These are phyloP conservation scores for Exserohilum rostratum DNA, from an alignment of 2,329 filamentous ascomycete species.

Conservation along the genomic window DNA sequence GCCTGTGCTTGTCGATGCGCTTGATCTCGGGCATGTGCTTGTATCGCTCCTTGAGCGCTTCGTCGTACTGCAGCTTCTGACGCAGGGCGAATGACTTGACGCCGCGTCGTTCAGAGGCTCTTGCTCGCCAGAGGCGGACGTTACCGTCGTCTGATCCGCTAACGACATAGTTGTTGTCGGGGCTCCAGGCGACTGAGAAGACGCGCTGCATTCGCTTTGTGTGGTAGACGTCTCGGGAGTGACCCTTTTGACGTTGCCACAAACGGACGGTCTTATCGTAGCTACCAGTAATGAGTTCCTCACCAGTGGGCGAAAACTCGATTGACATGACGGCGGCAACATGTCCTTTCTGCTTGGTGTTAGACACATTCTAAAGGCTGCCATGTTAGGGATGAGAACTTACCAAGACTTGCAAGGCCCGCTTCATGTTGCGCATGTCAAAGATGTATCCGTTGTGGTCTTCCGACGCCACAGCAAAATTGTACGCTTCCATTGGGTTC, in stretches of 20 bases:
- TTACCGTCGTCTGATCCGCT: constrained; percentile 95
- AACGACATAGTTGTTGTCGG: constrained; percentile 87
- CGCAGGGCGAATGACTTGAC: constrained; percentile 85
- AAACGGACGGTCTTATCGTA: constrained; percentile 88
- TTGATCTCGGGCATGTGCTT: constrained; percentile 95
- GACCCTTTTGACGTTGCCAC: constrained; percentile 80
- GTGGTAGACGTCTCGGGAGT: constrained; percentile 92
- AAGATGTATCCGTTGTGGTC: constrained; percentile 94
- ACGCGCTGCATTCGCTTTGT: constrained; percentile 98
- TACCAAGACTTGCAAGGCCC: constrained; percentile 79
- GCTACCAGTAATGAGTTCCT: constrained; percentile 88
- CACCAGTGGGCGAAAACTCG: constrained; percentile 91
- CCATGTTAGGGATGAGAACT: background rate
- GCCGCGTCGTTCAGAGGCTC: constrained; percentile 81
- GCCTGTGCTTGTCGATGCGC: constrained; percentile 87
- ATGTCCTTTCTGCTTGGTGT: constrained; percentile 68
- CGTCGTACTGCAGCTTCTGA: constrained; percentile 90
- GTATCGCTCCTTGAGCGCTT: constrained; percentile 81
- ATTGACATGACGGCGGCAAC: constrained; percentile 95
- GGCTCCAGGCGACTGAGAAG: constrained; percentile 82
- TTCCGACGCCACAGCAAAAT: constrained; percentile 90
- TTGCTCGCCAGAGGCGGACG: constrained; percentile 84
- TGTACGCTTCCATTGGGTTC: constrained; percentile 98
- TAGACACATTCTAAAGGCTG: background rate
- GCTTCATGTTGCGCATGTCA: constrained; percentile 88